These are phyloP conservation scores for Curvularia hawaiiensis DNA, from an alignment of 2,329 filamentous ascomycete species.

Conservation along the genomic window DNA sequence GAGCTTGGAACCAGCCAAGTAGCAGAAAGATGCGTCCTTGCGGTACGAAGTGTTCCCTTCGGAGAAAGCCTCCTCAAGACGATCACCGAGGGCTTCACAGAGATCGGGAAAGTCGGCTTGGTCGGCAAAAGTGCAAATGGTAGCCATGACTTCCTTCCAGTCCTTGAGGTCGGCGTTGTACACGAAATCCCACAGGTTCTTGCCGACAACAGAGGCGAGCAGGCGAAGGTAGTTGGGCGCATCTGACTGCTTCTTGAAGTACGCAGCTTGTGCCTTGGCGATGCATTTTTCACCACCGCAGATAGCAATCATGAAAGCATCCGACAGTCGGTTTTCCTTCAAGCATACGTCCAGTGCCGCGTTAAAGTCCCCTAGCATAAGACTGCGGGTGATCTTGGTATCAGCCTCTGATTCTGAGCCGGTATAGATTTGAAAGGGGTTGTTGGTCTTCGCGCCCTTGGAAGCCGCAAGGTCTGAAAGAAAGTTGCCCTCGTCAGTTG, in stretches of 20 bases:
- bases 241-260: slow-evolving; percentile 80
- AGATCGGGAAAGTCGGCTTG: slow-evolving; percentile 91
- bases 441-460: slow-evolving; percentile 91
- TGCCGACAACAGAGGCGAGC: slow-evolving; percentile 87
- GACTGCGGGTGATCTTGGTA: slow-evolving; percentile 81
- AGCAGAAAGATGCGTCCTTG: slow-evolving; percentile 96
- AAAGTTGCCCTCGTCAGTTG: slow-evolving; percentile 76
- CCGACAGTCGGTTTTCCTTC: slow-evolving; percentile 86
- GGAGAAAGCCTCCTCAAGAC: slow-evolving; percentile 73
- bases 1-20: slow-evolving; percentile 90
- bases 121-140: slow-evolving; percentile 93
- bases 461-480: slow-evolving; percentile 82
- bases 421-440: slow-evolving; percentile 88
- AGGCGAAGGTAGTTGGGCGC: slow-evolving; percentile 92
- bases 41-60: slow-evolving; percentile 59
- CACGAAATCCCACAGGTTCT: slow-evolving; percentile 97
- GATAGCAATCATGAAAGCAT: slow-evolving; percentile 97
- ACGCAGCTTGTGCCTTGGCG: slow-evolving; percentile 90
- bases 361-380: slow-evolving; percentile 90
- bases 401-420: slow-evolving; percentile 85
- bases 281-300: slow-evolving; percentile 93
- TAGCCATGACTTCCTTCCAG: slow-evolving; percentile 98
- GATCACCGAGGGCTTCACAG: slow-evolving; percentile 92
- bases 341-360: slow-evolving; percentile 88
- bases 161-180: slow-evolving; percentile 91